Conservation (phyloP, 2,329 filamentous ascomycete genomes). For the Diaporthe helianthi region DNA sequence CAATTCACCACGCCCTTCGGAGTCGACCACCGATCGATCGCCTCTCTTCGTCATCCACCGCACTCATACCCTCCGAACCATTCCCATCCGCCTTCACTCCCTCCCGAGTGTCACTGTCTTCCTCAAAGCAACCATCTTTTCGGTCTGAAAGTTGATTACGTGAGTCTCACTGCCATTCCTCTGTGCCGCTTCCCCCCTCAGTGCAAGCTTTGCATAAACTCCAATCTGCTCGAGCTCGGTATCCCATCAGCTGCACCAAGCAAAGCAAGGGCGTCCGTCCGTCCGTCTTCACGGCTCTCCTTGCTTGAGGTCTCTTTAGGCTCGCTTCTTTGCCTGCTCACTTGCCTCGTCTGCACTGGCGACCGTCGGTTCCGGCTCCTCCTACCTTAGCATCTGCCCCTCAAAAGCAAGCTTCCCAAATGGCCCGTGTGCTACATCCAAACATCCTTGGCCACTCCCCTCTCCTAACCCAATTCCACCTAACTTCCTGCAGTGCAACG, state of each 20-base stretch:
- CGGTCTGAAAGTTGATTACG: constrained; percentile 26
- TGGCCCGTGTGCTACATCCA: background rate
- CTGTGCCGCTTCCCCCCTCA: no score
- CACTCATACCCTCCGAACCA: background rate
- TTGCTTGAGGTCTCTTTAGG: background rate
- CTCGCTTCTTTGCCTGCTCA: background rate
- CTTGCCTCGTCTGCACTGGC: constrained; percentile 12
- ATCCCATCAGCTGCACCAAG: background rate
- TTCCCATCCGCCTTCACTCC: background rate
- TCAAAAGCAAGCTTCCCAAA: constrained; percentile 19
- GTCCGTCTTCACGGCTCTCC: background rate
- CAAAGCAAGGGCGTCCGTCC: constrained; percentile 11
- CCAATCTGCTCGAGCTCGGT: background rate
- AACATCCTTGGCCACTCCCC: background rate
- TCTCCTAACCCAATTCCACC: background rate
- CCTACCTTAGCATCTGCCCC: background rate
- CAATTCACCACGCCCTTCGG: constrained; percentile 4
- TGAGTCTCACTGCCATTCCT: background rate
- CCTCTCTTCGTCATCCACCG: constrained; percentile 25
- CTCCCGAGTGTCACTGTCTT: background rate
- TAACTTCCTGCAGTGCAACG: constrained; percentile 2
- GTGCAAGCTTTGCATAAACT: background rate
- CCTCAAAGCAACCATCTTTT: background rate
- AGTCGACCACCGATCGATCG: constrained; percentile 22
- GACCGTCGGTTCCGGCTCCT: constrained; percentile 3